These are phyloP conservation scores for Bolboschoenoplectus hybrid DNA, from an alignment of 202 grass and related monocot species.

Conservation along the genomic window DNA sequence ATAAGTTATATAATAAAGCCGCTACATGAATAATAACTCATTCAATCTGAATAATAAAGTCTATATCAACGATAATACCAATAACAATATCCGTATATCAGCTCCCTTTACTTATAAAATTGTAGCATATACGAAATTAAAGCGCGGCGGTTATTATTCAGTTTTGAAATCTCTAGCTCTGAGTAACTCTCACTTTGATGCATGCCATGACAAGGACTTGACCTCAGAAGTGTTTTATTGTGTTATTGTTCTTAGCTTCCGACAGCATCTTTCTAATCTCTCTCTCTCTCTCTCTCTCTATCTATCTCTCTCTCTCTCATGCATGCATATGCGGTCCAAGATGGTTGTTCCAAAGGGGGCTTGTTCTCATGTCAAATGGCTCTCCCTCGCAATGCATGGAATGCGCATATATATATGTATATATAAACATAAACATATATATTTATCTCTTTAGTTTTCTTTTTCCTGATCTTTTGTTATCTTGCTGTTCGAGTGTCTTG, in stretches of 20 bases:
- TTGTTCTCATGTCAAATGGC: slow-evolving; percentile 42
- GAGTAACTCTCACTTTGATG: slow-evolving; percentile 36
- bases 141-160: neutral
- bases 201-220: slow-evolving; percentile 35
- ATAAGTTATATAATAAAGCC: too few relatives aligned
- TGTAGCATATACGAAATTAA: neutral
- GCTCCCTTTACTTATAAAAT: neutral
- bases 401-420: neutral
- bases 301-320: neutral
- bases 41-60: too few relatives aligned
- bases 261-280: slow-evolving; percentile 15
- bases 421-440: too few relatives aligned
- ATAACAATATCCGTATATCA: too few relatives aligned
- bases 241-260: neutral
- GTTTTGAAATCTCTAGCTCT: slow-evolving; percentile 3
- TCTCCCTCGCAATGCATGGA: slow-evolving; percentile 40
- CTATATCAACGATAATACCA: too few relatives aligned
- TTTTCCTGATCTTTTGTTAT: slow-evolving; percentile 35
- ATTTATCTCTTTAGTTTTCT: neutral
- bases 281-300: slow-evolving; percentile 13
- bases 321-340: slow-evolving; percentile 10
- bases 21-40: too few relatives aligned
- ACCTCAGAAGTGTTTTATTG: slow-evolving; percentile 17
- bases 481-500: slow-evolving; percentile 23
- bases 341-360: slow-evolving; percentile 30